Percentiles rank a stretch among this genome's conserved stretches.
These are phyloP conservation scores for Plasmopara muralis DNA, from an alignment of 352 stramenopile species.

Conservation along the genomic window DNA sequence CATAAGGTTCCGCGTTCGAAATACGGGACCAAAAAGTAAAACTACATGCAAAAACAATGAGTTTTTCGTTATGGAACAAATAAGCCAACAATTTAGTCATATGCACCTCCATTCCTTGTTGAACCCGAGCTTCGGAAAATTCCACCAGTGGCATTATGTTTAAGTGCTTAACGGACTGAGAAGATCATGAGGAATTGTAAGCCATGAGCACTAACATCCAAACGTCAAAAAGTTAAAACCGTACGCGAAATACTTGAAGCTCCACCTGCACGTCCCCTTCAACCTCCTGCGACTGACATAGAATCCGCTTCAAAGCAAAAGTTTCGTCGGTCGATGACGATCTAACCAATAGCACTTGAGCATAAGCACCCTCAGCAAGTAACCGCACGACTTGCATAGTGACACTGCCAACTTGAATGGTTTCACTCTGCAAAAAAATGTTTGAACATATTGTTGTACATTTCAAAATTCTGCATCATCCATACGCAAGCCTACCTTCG, in stretches of 20 bases:
- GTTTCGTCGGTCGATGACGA: slow-evolving; percentile 56
- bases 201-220: neutral
- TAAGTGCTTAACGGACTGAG: slow-evolving; percentile 66
- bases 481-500: slow-evolving; percentile 35
- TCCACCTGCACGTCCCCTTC: slow-evolving; percentile 73
- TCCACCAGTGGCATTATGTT: slow-evolving; percentile 78
- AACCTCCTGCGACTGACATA: slow-evolving; percentile 77
- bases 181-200: neutral
- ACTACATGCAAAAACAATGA: slow-evolving; percentile 26
- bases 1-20: slow-evolving; percentile 80
- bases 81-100: neutral
- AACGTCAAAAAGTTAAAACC: slow-evolving; percentile 3
- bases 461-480: neutral
- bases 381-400: slow-evolving; percentile 61
- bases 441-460: neutral
- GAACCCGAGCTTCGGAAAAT: slow-evolving; percentile 59
- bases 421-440: slow-evolving; percentile 42
- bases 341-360: slow-evolving; percentile 77
- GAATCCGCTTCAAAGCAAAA: slow-evolving; percentile 77
- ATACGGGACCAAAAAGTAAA: slow-evolving; percentile 80
- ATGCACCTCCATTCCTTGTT: slow-evolving; percentile 65
- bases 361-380: slow-evolving; percentile 70
- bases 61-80: neutral
- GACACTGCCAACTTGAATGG: slow-evolving; percentile 65
- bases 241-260: slow-evolving; percentile 65